A percentile compares a stretch with the other conserved stretches of the same genome.
Conservation (phyloP, 306 rosid genomes). For the Vigna nakashimae region DNA sequence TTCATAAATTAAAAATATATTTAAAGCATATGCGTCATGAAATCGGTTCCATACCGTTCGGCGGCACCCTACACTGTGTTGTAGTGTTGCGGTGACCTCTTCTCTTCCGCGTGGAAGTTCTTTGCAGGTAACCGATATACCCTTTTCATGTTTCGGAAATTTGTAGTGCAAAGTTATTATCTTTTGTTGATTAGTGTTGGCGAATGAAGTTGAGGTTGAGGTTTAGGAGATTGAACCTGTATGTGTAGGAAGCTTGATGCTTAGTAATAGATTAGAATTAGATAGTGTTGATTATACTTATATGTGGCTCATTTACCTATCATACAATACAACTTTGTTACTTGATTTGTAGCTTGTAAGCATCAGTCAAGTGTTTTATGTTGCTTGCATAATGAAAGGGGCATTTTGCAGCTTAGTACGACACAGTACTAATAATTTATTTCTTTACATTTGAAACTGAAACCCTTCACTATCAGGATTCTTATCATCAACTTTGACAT, state of each 20-base stretch:
- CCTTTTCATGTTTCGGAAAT: not conserved
- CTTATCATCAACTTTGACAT: constrained; percentile 43
- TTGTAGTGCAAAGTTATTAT: not conserved
- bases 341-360: constrained; percentile 2
- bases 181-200: not conserved
- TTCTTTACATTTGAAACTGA: not conserved
- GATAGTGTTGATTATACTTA: not conserved
- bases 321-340: not conserved
- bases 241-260: constrained; percentile 5
- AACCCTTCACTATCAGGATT: constrained; percentile 50
- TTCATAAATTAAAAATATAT: not conserved
- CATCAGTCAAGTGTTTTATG: not conserved
- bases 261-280: not conserved
- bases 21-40: not conserved
- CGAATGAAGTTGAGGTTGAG: not conserved
- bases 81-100: constrained; percentile 5
- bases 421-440: not conserved
- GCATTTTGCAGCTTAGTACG: not conserved
- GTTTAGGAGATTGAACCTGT: not conserved
- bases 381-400: constrained; percentile 20
- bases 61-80: not conserved
- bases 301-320: not conserved
- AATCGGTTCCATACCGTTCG: not conserved
- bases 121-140: not conserved
- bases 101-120: constrained; percentile 8